These are phyloP conservation scores for Gaertneriomyces semiglobifer DNA, from an alignment of 192 early-diverging fungal genomes.

Conservation along the genomic window DNA sequence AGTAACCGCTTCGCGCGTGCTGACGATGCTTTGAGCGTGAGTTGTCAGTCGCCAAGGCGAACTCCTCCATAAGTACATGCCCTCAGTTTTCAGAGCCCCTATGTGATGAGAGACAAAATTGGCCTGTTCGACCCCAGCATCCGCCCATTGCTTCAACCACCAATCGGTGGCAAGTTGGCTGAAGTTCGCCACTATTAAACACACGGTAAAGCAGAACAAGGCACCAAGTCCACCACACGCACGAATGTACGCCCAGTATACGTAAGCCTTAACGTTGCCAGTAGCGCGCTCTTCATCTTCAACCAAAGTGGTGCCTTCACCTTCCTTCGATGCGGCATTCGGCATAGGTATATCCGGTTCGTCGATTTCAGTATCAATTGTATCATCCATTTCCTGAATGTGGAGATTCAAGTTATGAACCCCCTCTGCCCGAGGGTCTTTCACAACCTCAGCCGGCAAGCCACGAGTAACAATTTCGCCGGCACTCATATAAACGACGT, in stretches of 20 bases:
- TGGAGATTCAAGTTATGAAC: conserved; percentile 5
- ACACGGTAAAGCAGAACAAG: conserved; percentile 22
- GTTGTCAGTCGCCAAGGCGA: not conserved
- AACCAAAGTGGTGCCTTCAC: conserved; percentile 38
- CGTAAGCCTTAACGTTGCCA: conserved; percentile 34
- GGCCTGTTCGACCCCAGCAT: not conserved
- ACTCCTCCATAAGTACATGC: not conserved
- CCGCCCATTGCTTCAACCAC: conserved; percentile 46
- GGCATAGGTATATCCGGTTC: not conserved
- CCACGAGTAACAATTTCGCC: conserved; percentile 14
- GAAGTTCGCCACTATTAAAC: conserved; percentile 10
- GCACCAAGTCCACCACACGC: conserved; percentile 38
- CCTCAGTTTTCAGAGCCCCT: not conserved
- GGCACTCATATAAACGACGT: conserved; percentile 26
- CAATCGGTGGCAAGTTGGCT: conserved; percentile 21
- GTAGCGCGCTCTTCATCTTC: conserved; percentile 38
- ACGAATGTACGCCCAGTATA: conserved; percentile 43
- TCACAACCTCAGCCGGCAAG: conserved; percentile 7
- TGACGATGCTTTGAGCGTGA: not conserved
- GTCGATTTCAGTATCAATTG: not conserved
- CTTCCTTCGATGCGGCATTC: conserved; percentile 15
- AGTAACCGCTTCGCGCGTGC: not conserved
- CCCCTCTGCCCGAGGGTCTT: not conserved
- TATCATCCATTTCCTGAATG: not conserved
- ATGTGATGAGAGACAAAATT: not conserved